Percentiles rank a stretch among this genome's conserved stretches.
phyloP scores from a whole-genome alignment of 495 filamentous ascomycete genomes.

The Xylaria acuta region DNA sequence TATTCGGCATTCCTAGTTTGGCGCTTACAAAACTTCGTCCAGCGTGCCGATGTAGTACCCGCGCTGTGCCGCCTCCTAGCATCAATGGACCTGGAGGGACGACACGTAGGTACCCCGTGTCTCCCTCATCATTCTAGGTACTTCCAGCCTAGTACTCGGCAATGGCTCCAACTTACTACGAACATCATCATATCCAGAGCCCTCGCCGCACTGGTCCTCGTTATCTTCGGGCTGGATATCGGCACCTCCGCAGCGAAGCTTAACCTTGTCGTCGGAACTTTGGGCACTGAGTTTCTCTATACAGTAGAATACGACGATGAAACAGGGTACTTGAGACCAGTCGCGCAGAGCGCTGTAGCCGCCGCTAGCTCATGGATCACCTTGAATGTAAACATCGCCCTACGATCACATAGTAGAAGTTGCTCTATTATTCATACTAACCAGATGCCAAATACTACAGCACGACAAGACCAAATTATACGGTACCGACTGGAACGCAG shows the following conservation, averaged over 20 bases:
- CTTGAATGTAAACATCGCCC: constrained; percentile 38
- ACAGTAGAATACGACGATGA: constrained; percentile 43
- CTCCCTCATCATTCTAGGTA: background rate
- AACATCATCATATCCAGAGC: background rate
- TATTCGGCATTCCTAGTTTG: background rate
- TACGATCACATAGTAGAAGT: background rate
- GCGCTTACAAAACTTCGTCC: background rate
- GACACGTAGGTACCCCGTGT: background rate
- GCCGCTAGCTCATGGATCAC: constrained; percentile 44
- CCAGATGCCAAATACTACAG: constrained; percentile 26
- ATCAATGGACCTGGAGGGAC: background rate
- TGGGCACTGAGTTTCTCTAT: constrained; percentile 38
- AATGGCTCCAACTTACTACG: background rate
- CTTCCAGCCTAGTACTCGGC: too few species aligned
- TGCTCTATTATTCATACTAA: background rate
- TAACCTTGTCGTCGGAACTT: constrained; percentile 37
- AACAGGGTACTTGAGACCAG: constrained; percentile 30
- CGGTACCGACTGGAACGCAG: constrained; percentile 37
- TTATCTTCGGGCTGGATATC: background rate
- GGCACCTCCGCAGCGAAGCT: constrained; percentile 30
- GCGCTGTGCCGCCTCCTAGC: background rate
- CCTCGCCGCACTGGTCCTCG: background rate
- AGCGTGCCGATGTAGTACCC: constrained; percentile 3
- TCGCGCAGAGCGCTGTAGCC: constrained; percentile 30
- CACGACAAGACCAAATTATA: constrained; percentile 47